These are phyloP conservation scores for Mycosarcoma mackinlayi DNA, from an alignment of 1,284 basidiomycete genomes.

Conservation along the genomic window DNA sequence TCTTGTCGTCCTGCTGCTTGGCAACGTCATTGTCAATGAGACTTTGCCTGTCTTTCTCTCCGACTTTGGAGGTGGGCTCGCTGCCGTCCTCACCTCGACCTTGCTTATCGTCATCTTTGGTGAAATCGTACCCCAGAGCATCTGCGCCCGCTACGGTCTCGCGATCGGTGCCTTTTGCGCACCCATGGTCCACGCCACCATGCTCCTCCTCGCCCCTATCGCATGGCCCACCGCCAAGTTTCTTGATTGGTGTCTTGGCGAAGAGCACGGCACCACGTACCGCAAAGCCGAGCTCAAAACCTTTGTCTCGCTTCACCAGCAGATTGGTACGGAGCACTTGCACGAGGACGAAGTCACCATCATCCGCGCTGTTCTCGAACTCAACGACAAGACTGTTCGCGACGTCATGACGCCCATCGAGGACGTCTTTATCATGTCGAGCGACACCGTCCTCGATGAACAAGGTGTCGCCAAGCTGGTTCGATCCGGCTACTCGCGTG, in stretches of 20 bases:
- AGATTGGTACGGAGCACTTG: constrained; percentile 81
- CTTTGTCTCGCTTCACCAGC: constrained; percentile 81
- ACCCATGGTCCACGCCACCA: constrained; percentile 72
- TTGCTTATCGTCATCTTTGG: constrained; percentile 71
- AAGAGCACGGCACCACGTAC: constrained; percentile 70
- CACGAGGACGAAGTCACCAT: constrained; percentile 85
- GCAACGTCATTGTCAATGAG: constrained; percentile 80
- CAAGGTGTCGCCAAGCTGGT: constrained; percentile 76
- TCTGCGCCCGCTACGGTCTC: constrained; percentile 89
- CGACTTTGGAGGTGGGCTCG: constrained; percentile 61
- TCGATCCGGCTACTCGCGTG: constrained; percentile 83
- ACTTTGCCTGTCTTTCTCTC: constrained; percentile 70
- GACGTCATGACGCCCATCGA: constrained; percentile 74
- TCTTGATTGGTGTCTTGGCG: constrained; percentile 70
- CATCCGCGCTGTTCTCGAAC: constrained; percentile 67
- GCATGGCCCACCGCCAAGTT: constrained; percentile 69
- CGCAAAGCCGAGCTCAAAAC: constrained; percentile 78
- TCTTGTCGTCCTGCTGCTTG: constrained; percentile 81
- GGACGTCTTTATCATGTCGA: constrained; percentile 81
- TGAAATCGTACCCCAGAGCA: constrained; percentile 70
- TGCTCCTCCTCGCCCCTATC: constrained; percentile 70
- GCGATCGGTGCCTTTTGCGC: constrained; percentile 91
- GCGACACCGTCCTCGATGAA: constrained; percentile 84
- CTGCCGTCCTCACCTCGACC: constrained; percentile 64
- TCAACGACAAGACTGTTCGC: constrained; percentile 75